Evolutionary conservation across 352 stramenopile genomes (phyloP), one percentile per base, ranked within the genome.

Genomic region (Globisporangium sylvaticum): DNA sequence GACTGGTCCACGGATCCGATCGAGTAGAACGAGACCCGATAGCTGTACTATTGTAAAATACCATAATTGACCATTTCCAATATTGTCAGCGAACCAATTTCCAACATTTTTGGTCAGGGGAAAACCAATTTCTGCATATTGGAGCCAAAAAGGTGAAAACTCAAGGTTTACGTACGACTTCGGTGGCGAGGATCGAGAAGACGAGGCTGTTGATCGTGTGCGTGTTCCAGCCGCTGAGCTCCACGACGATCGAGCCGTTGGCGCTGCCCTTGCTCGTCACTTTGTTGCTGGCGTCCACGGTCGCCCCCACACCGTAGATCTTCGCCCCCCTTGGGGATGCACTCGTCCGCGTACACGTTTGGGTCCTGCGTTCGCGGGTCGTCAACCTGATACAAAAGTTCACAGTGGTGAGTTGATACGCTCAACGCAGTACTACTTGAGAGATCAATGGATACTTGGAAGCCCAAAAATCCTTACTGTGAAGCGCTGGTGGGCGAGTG

Each of bases 101-200:
- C 32, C 12, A 18, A 18, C 32, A 44, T 44, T 44, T 44, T 14
- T 39, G 10, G 18, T 24, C 4, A 52, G 4, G 29, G 3, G 29
- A 6, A 32, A 52, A 52, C 4, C 9, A 10, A n/a, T 8, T 10
- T 32, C 29, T 32, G 29, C 29, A 32, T 32, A 32, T 32, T 32
- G 29, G 29, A 32, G 29, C 29, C 29, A 32, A 32, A 32, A 32
- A 32, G 29, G 29, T 3, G 18, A 4, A 52, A n/a, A 48, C 8
- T n/a, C 18, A 14, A 3, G n/a, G n/a, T n/a, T n/a, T 37, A 58
- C 52, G 15, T 37, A 58, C 52, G 14, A 29, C 76, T 76, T 88
- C 77, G 32, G 68, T 44, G 4, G 76, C 75, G 3, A 88, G 25
- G 46, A 91, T 89, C 0, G 78, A 62, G 9, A 87, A 71, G 4